Evolutionary conservation across 176 grass and related monocot species (phyloP).

Genomic region (Oryza coarctata): DNA sequence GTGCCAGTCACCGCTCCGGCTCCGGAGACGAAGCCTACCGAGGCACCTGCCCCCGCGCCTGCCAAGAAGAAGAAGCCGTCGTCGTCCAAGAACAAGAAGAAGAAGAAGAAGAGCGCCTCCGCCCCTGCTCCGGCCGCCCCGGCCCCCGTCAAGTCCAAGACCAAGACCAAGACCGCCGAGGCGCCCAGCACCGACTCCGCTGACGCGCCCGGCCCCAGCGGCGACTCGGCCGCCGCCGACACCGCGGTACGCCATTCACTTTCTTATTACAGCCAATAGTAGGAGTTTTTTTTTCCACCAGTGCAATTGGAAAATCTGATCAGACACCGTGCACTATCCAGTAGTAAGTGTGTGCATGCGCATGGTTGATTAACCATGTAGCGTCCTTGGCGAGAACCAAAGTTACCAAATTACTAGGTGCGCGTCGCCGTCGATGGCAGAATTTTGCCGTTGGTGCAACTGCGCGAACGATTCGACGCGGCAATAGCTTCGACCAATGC

Average conservation of each 20-base stretch:
- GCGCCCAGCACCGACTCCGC: slow-evolving; percentile 15
- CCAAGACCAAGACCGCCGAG: not conserved
- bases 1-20: slow-evolving; percentile 6
- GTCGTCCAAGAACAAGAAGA: slow-evolving; percentile 30
- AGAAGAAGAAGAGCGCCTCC: slow-evolving; percentile 32
- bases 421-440: not conserved
- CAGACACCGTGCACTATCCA: too few species aligned
- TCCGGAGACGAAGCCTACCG: slow-evolving; percentile 9
- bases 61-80: slow-evolving; percentile 47
- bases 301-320: not conserved
- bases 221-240: slow-evolving; percentile 29
- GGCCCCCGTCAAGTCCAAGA: not conserved
- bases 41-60: slow-evolving; percentile 37
- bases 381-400: too few species aligned
- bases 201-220: slow-evolving; percentile 37
- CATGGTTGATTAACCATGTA: not conserved
- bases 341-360: not conserved
- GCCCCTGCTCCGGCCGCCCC: slow-evolving; percentile 36
- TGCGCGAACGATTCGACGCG: not conserved
- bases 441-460: slow-evolving; percentile 21
- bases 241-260: slow-evolving; percentile 20
- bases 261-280: too few species aligned
- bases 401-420: too few species aligned
- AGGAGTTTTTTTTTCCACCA: not conserved
- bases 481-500: not conserved